Percentiles rank a stretch among this genome's conserved stretches.
Evolutionary conservation across 306 rosid genomes (phyloP).

Genomic region (Cucurbita moschata): DNA sequence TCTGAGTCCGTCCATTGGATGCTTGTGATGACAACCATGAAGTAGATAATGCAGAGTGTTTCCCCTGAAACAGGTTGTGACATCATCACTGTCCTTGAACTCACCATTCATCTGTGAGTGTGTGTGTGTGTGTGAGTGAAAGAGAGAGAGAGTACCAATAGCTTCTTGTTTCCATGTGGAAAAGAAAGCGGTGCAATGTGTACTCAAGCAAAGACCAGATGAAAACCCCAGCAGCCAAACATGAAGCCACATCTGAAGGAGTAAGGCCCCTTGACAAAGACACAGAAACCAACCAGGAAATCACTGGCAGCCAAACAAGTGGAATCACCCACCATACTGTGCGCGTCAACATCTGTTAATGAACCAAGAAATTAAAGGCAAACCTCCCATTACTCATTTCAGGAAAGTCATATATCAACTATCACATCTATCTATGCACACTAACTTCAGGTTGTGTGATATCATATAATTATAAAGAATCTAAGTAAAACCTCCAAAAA

Average conservation of each 20-base stretch:
- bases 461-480: not conserved
- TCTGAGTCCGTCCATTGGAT: conserved; percentile 95
- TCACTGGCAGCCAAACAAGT: conserved; percentile 85
- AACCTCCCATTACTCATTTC: not conserved
- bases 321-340: conserved; percentile 98
- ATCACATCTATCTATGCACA: not conserved
- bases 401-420: not conserved
- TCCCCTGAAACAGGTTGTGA: conserved; percentile 39
- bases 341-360: conserved; percentile 73
- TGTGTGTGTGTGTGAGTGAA: not conserved
- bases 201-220: conserved; percentile 80
- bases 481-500: conserved; percentile 54
- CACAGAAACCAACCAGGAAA: conserved; percentile 39
- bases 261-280: conserved; percentile 51
- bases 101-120: not conserved
- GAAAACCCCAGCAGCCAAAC: conserved; percentile 55
- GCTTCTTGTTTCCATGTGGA: conserved; percentile 79
- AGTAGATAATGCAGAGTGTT: conserved; percentile 84
- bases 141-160: conserved; percentile 43
- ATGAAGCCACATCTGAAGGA: conserved; percentile 28
- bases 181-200: conserved; percentile 78
- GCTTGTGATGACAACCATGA: conserved; percentile 98
- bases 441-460: not conserved
- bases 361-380: not conserved
- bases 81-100: not conserved